A percentile compares a stretch with the other conserved stretches of the same genome.
phyloP scores from a whole-genome alignment of 371 early-diverging fungal genomes.

The Apophysomyces trapeziformis region DNA sequence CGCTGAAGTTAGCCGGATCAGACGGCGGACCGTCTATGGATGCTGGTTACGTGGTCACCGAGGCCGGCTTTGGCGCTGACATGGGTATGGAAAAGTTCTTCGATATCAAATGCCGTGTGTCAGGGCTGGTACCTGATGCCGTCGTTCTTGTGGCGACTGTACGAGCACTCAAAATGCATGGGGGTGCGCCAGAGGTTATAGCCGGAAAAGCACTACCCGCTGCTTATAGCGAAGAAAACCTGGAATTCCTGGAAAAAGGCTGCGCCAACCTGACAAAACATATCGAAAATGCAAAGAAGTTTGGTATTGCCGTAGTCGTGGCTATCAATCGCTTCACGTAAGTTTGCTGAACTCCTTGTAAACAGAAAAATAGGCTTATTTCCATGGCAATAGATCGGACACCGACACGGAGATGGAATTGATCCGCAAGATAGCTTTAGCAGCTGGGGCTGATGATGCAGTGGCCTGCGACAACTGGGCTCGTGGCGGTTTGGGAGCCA shows the following conservation, averaged over 20 bases:
- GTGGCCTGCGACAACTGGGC: constrained; percentile 89
- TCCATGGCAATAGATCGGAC: constrained; percentile 61
- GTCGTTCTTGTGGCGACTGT: constrained; percentile 93
- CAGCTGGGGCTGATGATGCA: constrained; percentile 90
- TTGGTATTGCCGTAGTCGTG: constrained; percentile 88
- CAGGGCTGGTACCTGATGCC: constrained; percentile 82
- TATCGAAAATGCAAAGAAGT: constrained; percentile 83
- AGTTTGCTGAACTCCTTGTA: background rate
- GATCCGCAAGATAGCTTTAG: constrained; percentile 68
- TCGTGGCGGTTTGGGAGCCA: constrained; percentile 86
- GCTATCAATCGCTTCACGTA: constrained; percentile 86
- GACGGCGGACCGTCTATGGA: constrained; percentile 56
- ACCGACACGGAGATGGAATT: constrained; percentile 82
- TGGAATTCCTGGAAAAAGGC: constrained; percentile 78
- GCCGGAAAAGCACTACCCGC: constrained; percentile 89
- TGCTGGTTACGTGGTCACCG: constrained; percentile 92
- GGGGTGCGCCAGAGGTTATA: constrained; percentile 90
- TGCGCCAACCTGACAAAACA: constrained; percentile 84
- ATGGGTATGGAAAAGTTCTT: constrained; percentile 98
- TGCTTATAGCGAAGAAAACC: constrained; percentile 81
- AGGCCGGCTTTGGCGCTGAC: constrained; percentile 96
- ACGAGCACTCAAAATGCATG: constrained; percentile 95
- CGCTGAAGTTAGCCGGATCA: constrained; percentile 85
- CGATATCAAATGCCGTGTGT: constrained; percentile 92
- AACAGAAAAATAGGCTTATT: background rate